Base-by-base conservation (phyloP, 495 filamentous ascomycete genomes). In the Usnea hakonensis region DNA sequence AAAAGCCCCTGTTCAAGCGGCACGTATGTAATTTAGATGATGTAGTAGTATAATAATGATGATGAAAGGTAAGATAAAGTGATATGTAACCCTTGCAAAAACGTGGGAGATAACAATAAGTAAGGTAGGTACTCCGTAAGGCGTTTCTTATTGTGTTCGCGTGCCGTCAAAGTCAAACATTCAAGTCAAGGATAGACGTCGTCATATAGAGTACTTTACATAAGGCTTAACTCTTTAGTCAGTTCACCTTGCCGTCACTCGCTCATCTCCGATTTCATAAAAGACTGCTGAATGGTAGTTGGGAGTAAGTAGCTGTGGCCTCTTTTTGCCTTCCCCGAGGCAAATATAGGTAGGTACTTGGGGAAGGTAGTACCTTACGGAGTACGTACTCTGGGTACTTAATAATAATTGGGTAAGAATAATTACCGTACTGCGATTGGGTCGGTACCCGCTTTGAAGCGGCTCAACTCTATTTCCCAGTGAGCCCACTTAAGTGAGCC, bases 381-480 rank as follows among this genome's bases (percentile, higher is more conserved):
- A n/a, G n/a, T n/a, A n/a, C n/a, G n/a, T n/a, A n/a, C n/a, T n/a
- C n/a, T n/a, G n/a, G n/a, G n/a, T n/a, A n/a, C n/a, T n/a, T n/a
- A n/a, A n/a, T n/a, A n/a, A n/a, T n/a, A n/a, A n/a, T n/a, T n/a
- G n/a, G n/a, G n/a, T n/a, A n/a, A n/a, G n/a, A n/a, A n/a, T n/a
- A n/a, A n/a, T n/a, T n/a, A n/a, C n/a, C n/a, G n/a, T n/a, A n/a
- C n/a, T n/a, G n/a, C n/a, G 5, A 57, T 57, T 57, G 35, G 35
- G 5, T 23, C 55, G 55, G 55, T 37, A 57, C 55, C 14, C n/a
- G 16, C 48, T 52, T 52, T 2, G 4, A 52, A 28, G 48, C 48
- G 48, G 48, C 48, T 52, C 23, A 50, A 50, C 46, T 50, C 23
- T 52, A 50, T 19, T 52, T 52, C 28, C n/a, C n/a, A n/a, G n/a